Percentiles rank a stretch among this genome's conserved stretches.
phyloP scores from a whole-genome alignment of 2,329 filamentous ascomycete species.

The Rhexocercosporidium sp. region DNA sequence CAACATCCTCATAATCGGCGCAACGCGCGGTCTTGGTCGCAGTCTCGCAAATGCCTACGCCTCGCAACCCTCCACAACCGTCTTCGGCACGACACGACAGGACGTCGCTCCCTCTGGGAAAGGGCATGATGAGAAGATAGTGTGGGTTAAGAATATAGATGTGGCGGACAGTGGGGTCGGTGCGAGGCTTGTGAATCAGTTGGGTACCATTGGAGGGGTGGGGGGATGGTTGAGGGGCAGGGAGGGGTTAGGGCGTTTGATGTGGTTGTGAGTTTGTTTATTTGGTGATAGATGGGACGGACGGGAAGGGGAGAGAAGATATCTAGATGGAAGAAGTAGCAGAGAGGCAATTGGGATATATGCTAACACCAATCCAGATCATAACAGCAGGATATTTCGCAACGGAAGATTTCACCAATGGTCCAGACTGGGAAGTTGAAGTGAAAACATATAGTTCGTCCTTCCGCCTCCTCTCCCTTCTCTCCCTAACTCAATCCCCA shows the following conservation, averaged over 20 bases:
- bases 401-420: slow-evolving; percentile 63
- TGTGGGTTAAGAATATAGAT: slow-evolving; percentile 65
- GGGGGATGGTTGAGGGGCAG: slow-evolving; percentile 33
- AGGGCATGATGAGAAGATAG: slow-evolving; percentile 47
- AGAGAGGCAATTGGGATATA: neutral
- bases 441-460: slow-evolving; percentile 74
- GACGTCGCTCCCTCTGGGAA: slow-evolving; percentile 47
- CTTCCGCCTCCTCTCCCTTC: slow-evolving; percentile 58
- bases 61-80: slow-evolving; percentile 49
- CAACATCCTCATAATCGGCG: slow-evolving; percentile 67
- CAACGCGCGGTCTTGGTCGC: slow-evolving; percentile 70
- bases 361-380: slow-evolving; percentile 53
- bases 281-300: neutral
- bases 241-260: slow-evolving; percentile 48
- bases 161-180: slow-evolving; percentile 55
- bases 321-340: neutral
- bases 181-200: slow-evolving; percentile 51
- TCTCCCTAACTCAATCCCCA: neutral
- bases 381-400: slow-evolving; percentile 74
- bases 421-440: slow-evolving; percentile 69
- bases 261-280: slow-evolving; percentile 49
- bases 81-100: slow-evolving; percentile 65
- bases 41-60: slow-evolving; percentile 65
- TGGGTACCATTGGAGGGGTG: slow-evolving; percentile 43
- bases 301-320: neutral